Evolutionary conservation across 495 filamentous ascomycete species (phyloP).

Genomic region (Staphylotrichum longicolle): DNA sequence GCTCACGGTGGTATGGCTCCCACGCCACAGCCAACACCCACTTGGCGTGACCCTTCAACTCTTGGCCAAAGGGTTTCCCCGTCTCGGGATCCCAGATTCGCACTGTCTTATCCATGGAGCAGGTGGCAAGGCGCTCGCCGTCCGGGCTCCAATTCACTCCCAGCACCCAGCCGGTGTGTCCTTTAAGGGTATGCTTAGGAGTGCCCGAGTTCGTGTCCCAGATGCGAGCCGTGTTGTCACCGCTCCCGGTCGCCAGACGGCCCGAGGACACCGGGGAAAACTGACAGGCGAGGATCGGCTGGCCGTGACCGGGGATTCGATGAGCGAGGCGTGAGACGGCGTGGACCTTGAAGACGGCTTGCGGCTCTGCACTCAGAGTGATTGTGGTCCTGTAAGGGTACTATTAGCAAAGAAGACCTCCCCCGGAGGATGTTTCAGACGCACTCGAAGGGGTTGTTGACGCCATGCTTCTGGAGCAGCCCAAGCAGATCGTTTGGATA

Average conservation of each 20-base stretch:
- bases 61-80: constrained; percentile 69
- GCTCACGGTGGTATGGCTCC: constrained; percentile 79
- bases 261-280: constrained; percentile 83
- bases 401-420: not conserved
- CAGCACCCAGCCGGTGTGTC: constrained; percentile 91
- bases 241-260: constrained; percentile 82
- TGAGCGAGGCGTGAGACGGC: constrained; percentile 87
- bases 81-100: constrained; percentile 86
- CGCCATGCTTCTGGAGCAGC: constrained; percentile 49
- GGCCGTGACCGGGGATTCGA: constrained; percentile 85
- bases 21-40: constrained; percentile 87
- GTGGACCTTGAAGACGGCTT: constrained; percentile 91
- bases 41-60: constrained; percentile 86
- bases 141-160: constrained; percentile 85
- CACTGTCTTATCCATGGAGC: constrained; percentile 90
- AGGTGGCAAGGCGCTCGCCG: constrained; percentile 77
- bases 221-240: constrained; percentile 87
- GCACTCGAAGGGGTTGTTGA: constrained; percentile 48
- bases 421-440: not conserved
- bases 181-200: constrained; percentile 82
- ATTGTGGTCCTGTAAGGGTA: constrained; percentile 45
- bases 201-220: constrained; percentile 97
- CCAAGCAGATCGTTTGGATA: constrained; percentile 58
- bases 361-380: constrained; percentile 78
- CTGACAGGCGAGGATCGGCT: constrained; percentile 82